These are phyloP conservation scores for Eimeria sp. DNA, from an alignment of 169 alveolate species.

Conservation along the genomic window DNA sequence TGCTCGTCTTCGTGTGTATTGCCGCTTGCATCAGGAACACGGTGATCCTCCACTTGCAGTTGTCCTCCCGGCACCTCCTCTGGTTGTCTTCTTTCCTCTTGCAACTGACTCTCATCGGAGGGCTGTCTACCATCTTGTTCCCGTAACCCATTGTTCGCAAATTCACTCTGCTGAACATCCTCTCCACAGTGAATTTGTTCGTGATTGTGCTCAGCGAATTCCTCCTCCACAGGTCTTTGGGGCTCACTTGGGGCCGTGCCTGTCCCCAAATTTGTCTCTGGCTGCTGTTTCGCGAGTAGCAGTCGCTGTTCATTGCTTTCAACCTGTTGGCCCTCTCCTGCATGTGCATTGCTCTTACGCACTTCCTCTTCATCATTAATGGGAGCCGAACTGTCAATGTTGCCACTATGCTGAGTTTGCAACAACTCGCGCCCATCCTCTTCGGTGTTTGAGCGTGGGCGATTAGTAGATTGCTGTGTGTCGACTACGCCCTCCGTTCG, in stretches of 20 bases:
- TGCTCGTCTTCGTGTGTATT: neutral
- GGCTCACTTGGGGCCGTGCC: neutral
- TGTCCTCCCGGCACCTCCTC: neutral
- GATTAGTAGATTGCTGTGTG: neutral
- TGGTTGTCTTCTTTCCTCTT: neutral
- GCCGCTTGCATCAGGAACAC: neutral
- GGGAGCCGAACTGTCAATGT: neutral
- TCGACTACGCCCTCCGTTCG: neutral
- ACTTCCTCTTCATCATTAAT: neutral
- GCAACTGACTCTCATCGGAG: neutral
- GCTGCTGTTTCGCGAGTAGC: conserved; percentile 10
- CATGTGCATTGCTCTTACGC: neutral
- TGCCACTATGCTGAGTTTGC: neutral
- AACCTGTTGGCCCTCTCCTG: neutral
- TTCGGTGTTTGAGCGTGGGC: neutral
- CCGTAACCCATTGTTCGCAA: neutral
- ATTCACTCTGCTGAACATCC: neutral
- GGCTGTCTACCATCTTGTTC: neutral
- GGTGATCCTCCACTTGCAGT: neutral
- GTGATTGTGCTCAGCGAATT: neutral
- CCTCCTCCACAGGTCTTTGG: neutral
- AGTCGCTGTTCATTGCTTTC: neutral
- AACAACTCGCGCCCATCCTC: neutral
- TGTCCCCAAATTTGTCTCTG: neutral
- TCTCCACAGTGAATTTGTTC: neutral